Conservation (phyloP, 1,139 yeast species). For the Candida frijolesensis region DNA sequence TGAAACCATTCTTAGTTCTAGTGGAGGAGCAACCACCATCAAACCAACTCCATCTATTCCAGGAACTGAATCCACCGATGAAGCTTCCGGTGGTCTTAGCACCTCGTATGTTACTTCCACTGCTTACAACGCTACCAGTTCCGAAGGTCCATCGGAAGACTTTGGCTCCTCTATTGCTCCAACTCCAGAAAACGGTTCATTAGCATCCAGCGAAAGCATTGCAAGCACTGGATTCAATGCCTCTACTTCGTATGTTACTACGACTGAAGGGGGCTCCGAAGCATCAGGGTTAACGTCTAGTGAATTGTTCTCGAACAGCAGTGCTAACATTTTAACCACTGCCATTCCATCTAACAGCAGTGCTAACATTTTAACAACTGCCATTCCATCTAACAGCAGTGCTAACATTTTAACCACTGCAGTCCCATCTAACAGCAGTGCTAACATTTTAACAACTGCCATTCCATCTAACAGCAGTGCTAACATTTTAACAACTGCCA, state of each 20-base stretch:
- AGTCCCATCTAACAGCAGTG: too few relatives aligned
- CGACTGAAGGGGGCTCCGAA: not conserved
- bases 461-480: too few relatives aligned
- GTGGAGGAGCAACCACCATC: slow-evolving; percentile 1
- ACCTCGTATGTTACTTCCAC: not conserved
- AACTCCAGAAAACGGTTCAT: not conserved
- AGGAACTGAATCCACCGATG: not conserved
- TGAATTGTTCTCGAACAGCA: too few relatives aligned
- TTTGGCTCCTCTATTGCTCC: not conserved
- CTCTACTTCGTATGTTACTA: not conserved
- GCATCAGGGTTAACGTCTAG: not conserved
- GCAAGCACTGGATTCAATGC: not conserved
- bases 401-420: too few relatives aligned
- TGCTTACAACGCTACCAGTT: not conserved
- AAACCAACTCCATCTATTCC: slow-evolving; percentile 3
- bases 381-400: too few relatives aligned
- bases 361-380: too few relatives aligned
- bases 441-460: too few relatives aligned
- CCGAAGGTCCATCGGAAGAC: not conserved
- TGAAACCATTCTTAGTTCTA: not conserved
- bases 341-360: too few relatives aligned
- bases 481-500: too few relatives aligned
- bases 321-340: too few relatives aligned
- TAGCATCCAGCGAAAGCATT: not conserved
- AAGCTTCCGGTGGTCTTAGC: not conserved